Evolutionary conservation across 768 basidiomycete genomes (phyloP), one percentile per base, ranked within the genome.

Genomic region (Tephrocybe rancida): DNA sequence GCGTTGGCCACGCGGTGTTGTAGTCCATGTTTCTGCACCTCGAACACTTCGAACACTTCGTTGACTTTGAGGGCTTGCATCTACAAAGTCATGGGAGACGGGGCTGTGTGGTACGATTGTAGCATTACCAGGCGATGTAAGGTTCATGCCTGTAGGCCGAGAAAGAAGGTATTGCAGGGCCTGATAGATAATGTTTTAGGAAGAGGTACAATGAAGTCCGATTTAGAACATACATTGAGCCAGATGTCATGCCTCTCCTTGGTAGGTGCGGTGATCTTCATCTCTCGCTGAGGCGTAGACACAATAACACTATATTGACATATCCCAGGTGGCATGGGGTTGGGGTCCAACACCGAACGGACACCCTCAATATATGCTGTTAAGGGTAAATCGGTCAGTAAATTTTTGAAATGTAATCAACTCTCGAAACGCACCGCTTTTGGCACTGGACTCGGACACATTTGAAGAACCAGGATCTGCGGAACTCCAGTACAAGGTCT

Each of bases 211-310:
- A 58, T 37, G 34, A 30, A 49, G 14, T 7, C 35, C 4, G 16
- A 7, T 24, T 27, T 44, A 30, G 21, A 5, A 75, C 86, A 54
- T 69, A 95, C 94, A 70, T 87, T 90, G 48, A 93, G 76, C 97
- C 97, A 99, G 56, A 98, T 94, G 61, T 98, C 95, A 65, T 99
- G 97, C 49, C 95, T 81, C 60, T 98, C 97, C 67, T 92, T 91
- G 7, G 88, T 95, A 2, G 90, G 88, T 5, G 95, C 95, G n/a
- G 97, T 98, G 64, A 99, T 88, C 76, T 97, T 96, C 86, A 98
- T 97, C 72, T 99, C 97, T 53, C 96, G 81, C 57, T 94, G 90
- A 10, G 93, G 90, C 0, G 95, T 97, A 21, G 92, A 87, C 52
- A 99, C 86, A 38, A 99, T 78, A 22, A 99, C 89, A 57, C 92